phyloP scores from a whole-genome alignment of 495 filamentous ascomycete species.

The Penicillium coffeae region DNA sequence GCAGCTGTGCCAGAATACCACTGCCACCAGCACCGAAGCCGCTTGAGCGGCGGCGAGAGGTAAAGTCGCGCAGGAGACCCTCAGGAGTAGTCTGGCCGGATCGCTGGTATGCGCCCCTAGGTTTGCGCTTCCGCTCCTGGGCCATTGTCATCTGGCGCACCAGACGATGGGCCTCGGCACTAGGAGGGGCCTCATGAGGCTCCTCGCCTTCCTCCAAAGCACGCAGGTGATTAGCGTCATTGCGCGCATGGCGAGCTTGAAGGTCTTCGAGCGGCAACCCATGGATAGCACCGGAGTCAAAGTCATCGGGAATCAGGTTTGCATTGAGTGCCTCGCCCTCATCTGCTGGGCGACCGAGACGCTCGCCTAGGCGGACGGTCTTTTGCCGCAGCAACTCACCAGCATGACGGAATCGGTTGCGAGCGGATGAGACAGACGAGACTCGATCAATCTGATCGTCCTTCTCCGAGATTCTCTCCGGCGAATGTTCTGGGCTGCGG shows the following conservation, averaged over 20 bases:
- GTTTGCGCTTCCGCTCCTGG: conserved; percentile 30
- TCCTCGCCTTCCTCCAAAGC: conserved; percentile 19
- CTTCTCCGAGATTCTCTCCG: conserved; percentile 8
- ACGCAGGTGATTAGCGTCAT: conserved; percentile 18
- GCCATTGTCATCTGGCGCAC: conserved; percentile 38
- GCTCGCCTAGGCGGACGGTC: conserved; percentile 30
- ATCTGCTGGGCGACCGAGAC: conserved; percentile 37
- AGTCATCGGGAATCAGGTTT: conserved; percentile 32
- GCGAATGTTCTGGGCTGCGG: conserved; percentile 1
- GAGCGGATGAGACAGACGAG: conserved; percentile 18
- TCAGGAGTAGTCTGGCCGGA: conserved; percentile 41
- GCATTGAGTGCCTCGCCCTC: conserved; percentile 36
- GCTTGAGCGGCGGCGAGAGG: conserved; percentile 25
- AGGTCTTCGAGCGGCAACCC: conserved; percentile 20
- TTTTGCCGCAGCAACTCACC: conserved; percentile 36
- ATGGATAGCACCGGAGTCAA: conserved; percentile 11
- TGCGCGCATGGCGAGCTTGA: conserved; percentile 17
- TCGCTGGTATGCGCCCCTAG: conserved; percentile 32
- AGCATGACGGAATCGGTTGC: conserved; percentile 30
- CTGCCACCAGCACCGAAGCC: conserved; percentile 22
- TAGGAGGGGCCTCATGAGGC: conserved; percentile 21
- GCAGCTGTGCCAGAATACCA: conserved; percentile 39
- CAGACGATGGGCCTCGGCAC: conserved; percentile 41
- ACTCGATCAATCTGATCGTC: conserved; percentile 13
- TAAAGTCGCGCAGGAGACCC: conserved; percentile 24